These are phyloP conservation scores for Pulveroboletus ravenelii DNA, from an alignment of 768 basidiomycete genomes.

Conservation along the genomic window DNA sequence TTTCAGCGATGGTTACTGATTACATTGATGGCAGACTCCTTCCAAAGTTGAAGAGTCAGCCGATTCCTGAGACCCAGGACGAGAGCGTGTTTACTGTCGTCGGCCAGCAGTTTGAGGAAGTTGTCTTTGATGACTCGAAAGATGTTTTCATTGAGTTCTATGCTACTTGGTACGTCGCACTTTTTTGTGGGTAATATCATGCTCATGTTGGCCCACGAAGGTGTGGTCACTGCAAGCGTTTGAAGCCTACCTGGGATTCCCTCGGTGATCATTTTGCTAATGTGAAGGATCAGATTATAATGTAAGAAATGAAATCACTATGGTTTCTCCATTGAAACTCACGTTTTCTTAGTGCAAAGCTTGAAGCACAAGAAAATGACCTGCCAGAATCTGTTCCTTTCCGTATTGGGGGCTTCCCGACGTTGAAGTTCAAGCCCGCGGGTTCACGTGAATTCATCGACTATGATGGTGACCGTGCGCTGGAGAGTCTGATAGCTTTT, in stretches of 20 bases:
- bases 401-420: conserved; percentile 87
- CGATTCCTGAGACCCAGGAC: conserved; percentile 78
- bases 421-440: conserved; percentile 93
- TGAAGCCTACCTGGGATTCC: conserved; percentile 90
- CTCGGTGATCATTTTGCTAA: conserved; percentile 80
- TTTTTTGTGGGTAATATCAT: not conserved
- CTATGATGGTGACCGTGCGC: conserved; percentile 87
- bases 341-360: conserved; percentile 65
- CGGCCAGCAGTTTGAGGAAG: conserved; percentile 82
- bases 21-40: conserved; percentile 70
- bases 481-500: conserved; percentile 82
- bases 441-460: conserved; percentile 84
- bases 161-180: conserved; percentile 77
- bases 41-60: conserved; percentile 86
- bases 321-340: not conserved
- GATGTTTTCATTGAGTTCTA: conserved; percentile 98
- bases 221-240: conserved; percentile 96
- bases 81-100: conserved; percentile 82
- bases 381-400: conserved; percentile 85
- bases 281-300: conserved; percentile 69
- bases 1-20: conserved; percentile 56
- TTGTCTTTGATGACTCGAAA: conserved; percentile 82
- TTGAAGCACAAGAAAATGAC: conserved; percentile 97
- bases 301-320: conserved; percentile 47
- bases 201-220: conserved; percentile 31